A percentile compares a stretch with the other conserved stretches of the same genome.
Conservation (phyloP, 2,329 filamentous ascomycete species). For the Sporothrix luriei region DNA sequence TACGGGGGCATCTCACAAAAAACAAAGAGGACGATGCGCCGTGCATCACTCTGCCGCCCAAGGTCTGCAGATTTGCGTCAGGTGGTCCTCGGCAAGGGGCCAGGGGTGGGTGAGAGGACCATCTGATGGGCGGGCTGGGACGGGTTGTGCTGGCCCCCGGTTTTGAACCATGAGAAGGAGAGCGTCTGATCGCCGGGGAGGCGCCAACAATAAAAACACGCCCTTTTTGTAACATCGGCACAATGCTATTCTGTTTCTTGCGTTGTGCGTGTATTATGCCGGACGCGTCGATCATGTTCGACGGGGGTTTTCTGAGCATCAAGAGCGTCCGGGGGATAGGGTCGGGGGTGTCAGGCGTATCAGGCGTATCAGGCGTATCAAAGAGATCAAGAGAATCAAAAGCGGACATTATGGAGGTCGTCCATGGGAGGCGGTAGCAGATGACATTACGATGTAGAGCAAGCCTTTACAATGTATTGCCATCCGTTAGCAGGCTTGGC, state of each 20-base stretch:
- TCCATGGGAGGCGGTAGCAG: too few species aligned
- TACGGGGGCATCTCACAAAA: not conserved
- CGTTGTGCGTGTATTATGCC: not conserved
- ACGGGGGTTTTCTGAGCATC: not conserved
- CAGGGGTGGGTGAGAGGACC: not conserved
- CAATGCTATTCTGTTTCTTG: conserved; percentile 2
- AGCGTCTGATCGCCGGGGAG: conserved; percentile 2
- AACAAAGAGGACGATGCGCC: not conserved
- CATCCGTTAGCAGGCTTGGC: not conserved
- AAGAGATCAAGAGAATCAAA: too few species aligned
- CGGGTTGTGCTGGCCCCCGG: conserved; percentile 19
- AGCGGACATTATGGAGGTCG: too few species aligned
- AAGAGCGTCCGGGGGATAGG: not conserved
- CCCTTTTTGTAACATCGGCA: conserved; percentile 8
- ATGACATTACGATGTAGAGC: too few species aligned
- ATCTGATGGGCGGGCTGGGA: conserved; percentile 9
- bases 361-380: not conserved
- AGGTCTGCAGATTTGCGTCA: not conserved
- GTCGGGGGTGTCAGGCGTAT: not conserved
- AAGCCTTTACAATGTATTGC: not conserved
- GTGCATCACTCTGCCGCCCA: not conserved
- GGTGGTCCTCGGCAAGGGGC: not conserved
- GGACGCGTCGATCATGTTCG: conserved; percentile 17
- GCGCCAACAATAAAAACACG: not conserved
- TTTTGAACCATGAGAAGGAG: not conserved